Evolutionary conservation across 1,284 basidiomycete genomes (phyloP).

Genomic region (Ceratobasidium theobromae): DNA sequence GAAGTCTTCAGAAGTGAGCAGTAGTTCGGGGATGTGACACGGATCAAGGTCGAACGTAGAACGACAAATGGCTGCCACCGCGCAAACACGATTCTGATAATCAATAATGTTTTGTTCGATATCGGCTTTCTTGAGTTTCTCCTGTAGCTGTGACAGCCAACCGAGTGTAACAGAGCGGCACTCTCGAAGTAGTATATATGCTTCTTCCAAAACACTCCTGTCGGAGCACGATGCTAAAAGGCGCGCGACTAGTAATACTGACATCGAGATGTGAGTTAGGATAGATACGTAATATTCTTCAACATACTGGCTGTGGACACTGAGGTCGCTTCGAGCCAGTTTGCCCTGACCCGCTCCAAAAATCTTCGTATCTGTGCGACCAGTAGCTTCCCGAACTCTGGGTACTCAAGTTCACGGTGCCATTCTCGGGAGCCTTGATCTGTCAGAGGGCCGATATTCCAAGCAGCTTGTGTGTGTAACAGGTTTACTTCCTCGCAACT

Average conservation of each 20-base stretch:
- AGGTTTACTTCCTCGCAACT: constrained; percentile 21
- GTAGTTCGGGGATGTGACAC: constrained; percentile 2
- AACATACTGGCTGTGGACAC: constrained; percentile 1
- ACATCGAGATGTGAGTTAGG: neutral
- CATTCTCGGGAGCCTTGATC: constrained; percentile 26
- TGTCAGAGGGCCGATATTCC: constrained; percentile 47
- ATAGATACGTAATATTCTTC: neutral
- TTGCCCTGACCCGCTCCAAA: constrained; percentile 1
- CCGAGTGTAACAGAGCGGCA: neutral
- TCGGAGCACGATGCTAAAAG: constrained; percentile 4
- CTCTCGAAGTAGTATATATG: constrained; percentile 1
- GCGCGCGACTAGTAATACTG: constrained; percentile 37
- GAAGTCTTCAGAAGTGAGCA: constrained; percentile 38
- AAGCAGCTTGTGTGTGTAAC: constrained; percentile 35
- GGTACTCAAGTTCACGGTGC: constrained; percentile 11
- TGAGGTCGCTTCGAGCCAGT: constrained; percentile 14
- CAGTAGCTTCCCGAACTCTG: neutral
- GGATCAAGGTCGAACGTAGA: constrained; percentile 47
- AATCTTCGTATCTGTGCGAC: neutral
- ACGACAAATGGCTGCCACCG: constrained; percentile 47
- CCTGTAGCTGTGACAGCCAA: constrained; percentile 10
- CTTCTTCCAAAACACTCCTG: neutral
- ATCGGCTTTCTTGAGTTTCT: constrained; percentile 37
- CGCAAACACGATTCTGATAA: constrained; percentile 41
- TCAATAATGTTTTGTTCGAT: constrained; percentile 38